A percentile compares a stretch with the other conserved stretches of the same genome.
These are phyloP conservation scores for Nemania serpens DNA, from an alignment of 2,329 filamentous ascomycete genomes.

Conservation along the genomic window DNA sequence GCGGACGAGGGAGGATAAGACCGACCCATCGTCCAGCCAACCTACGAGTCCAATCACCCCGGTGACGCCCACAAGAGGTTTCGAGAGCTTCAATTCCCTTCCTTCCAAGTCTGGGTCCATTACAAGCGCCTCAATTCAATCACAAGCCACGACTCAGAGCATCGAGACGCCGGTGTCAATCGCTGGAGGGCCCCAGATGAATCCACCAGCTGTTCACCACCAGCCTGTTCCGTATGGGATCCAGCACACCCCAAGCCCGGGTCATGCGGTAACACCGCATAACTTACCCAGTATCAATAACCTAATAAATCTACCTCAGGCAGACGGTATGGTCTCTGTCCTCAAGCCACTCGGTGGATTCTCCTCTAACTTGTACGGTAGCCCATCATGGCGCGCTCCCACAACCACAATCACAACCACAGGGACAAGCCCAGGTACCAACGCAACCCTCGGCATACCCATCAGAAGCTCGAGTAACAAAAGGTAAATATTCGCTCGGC, in stretches of 20 bases:
- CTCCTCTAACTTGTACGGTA: constrained; percentile 33
- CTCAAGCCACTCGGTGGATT: constrained; percentile 24
- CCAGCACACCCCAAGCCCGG: constrained; percentile 46
- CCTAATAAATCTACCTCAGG: constrained; percentile 72
- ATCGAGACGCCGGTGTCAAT: constrained; percentile 37
- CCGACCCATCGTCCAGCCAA: constrained; percentile 70
- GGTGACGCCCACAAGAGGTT: constrained; percentile 60
- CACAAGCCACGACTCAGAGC: constrained; percentile 30
- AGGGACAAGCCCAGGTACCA: constrained; percentile 33
- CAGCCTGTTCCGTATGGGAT: constrained; percentile 47
- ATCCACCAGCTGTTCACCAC: constrained; percentile 40
- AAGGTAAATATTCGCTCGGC: constrained; percentile 92
- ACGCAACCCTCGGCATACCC: constrained; percentile 36
- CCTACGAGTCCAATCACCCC: constrained; percentile 67
- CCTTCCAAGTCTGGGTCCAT: constrained; percentile 37
- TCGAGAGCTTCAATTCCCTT: constrained; percentile 49
- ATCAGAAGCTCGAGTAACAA: constrained; percentile 69
- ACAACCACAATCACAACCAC: constrained; percentile 39
- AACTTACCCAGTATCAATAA: constrained; percentile 83
- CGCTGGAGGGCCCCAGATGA: constrained; percentile 42
- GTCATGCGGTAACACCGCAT: constrained; percentile 50
- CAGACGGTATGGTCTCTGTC: constrained; percentile 37
- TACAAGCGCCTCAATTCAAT: constrained; percentile 30
- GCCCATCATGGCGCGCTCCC: constrained; percentile 48
- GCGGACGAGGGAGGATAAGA: constrained; percentile 88